Percentiles rank a stretch among this genome's conserved stretches.
phyloP scores from a whole-genome alignment of 169 alveolate genomes.

The Ichthyophthirius multifiliis region DNA sequence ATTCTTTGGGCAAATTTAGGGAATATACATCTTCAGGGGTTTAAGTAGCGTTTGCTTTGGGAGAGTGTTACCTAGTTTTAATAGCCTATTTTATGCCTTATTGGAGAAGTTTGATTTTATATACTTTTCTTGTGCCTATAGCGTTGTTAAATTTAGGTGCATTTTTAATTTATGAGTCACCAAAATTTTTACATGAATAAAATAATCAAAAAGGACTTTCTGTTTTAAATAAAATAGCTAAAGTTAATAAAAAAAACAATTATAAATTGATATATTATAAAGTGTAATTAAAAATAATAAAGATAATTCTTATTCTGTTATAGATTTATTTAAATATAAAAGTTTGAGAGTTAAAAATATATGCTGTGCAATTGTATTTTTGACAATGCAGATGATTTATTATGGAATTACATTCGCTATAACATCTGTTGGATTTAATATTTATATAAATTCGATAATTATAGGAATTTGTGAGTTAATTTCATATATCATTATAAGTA shows the following conservation, averaged over 20 bases:
- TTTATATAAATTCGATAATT: slow-evolving; percentile 15
- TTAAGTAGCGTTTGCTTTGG: neutral
- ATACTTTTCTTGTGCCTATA: slow-evolving; percentile 15
- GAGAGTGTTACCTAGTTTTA: neutral
- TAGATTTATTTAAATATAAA: slow-evolving; percentile 27
- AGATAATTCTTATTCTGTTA: slow-evolving; percentile 13
- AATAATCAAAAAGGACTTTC: slow-evolving; percentile 10
- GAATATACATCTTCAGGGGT: neutral
- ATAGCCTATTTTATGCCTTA: slow-evolving; percentile 19
- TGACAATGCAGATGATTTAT: slow-evolving; percentile 26
- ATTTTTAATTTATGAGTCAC: slow-evolving; percentile 23
- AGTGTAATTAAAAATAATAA: slow-evolving; percentile 11
- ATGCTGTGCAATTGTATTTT: slow-evolving; percentile 24
- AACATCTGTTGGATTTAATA: slow-evolving; percentile 12
- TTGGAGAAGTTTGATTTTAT: slow-evolving; percentile 25
- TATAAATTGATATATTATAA: slow-evolving; percentile 5
- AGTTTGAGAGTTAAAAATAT: slow-evolving; percentile 23
- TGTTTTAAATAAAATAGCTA: slow-evolving; percentile 31
- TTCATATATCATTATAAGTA: slow-evolving; percentile 27
- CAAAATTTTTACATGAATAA: slow-evolving; percentile 23
- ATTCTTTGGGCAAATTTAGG: slow-evolving; percentile 8
- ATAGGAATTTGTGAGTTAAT: slow-evolving; percentile 23
- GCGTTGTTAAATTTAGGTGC: slow-evolving; percentile 8
- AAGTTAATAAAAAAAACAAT: slow-evolving; percentile 12
- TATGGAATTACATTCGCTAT: slow-evolving; percentile 41